These are phyloP conservation scores for Strobilomyces confusus DNA, from an alignment of 768 basidiomycete genomes.

Conservation along the genomic window DNA sequence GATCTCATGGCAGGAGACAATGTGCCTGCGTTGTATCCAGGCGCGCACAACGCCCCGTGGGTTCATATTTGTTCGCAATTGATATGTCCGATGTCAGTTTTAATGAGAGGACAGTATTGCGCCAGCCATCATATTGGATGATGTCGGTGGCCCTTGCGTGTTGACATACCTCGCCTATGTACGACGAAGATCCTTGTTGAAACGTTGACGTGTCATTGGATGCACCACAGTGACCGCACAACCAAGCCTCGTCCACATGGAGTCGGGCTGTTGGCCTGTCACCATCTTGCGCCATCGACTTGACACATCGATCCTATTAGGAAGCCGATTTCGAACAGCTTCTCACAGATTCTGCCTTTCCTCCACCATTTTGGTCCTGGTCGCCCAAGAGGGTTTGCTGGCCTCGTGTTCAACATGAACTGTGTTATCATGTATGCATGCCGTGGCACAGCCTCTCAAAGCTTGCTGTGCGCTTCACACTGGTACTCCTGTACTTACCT, in stretches of 20 bases:
- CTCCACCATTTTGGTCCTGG: slow-evolving; percentile 2
- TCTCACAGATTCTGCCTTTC: slow-evolving; percentile 11
- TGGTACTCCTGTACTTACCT: slow-evolving; percentile 16
- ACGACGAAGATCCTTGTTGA: not conserved
- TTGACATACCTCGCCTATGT: slow-evolving; percentile 7
- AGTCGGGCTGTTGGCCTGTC: not conserved
- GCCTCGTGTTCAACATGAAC: slow-evolving; percentile 26
- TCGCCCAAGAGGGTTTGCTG: slow-evolving; percentile 9
- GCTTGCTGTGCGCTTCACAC: not conserved
- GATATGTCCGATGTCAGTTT: slow-evolving; percentile 15
- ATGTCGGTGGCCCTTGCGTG: not conserved
- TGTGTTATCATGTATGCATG: slow-evolving; percentile 12
- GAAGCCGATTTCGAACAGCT: slow-evolving; percentile 6
- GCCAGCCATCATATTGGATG: slow-evolving; percentile 1
- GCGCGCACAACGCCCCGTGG: slow-evolving; percentile 10
- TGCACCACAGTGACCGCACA: slow-evolving; percentile 10
- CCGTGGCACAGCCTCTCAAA: slow-evolving; percentile 9
- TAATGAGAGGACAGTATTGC: slow-evolving; percentile 14
- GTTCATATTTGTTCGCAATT: slow-evolving; percentile 9
- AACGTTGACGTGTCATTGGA: not conserved
- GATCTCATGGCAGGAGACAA: slow-evolving; percentile 16
- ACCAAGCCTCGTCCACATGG: not conserved
- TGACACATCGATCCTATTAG: slow-evolving; percentile 13
- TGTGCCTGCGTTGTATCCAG: slow-evolving; percentile 13
- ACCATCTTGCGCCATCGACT: slow-evolving; percentile 1